Evolutionary conservation across 2,329 filamentous ascomycete genomes (phyloP).

Genomic region (Talaromyces sp.): DNA sequence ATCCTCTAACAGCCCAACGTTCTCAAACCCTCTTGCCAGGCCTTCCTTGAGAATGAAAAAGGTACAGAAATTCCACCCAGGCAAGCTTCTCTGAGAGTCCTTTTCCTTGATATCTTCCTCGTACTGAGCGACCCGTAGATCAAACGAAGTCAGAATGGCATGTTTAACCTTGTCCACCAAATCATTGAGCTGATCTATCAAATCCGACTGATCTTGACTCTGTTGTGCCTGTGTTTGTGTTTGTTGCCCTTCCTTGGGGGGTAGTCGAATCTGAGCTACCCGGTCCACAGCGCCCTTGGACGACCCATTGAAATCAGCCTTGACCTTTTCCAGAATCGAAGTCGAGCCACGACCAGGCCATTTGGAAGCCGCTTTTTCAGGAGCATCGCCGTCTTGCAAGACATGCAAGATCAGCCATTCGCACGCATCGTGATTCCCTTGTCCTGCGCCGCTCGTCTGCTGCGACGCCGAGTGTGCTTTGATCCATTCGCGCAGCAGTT

Average conservation of each 20-base stretch:
- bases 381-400: constrained; percentile 68
- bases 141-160: constrained; percentile 83
- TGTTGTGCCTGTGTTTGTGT: not conserved
- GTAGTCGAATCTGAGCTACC: constrained; percentile 78
- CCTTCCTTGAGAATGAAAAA: constrained; percentile 98
- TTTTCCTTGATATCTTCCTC: constrained; percentile 96
- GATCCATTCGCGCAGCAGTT: constrained; percentile 85
- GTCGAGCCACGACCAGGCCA: constrained; percentile 74
- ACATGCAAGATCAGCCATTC: constrained; percentile 96
- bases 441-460: constrained; percentile 47
- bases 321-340: constrained; percentile 83
- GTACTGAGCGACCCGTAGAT: constrained; percentile 85
- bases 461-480: constrained; percentile 66
- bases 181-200: constrained; percentile 77
- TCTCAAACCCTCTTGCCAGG: constrained; percentile 88
- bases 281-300: constrained; percentile 71
- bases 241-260: constrained; percentile 37
- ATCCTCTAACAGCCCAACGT: constrained; percentile 91
- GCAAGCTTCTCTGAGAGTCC: constrained; percentile 77
- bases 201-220: constrained; percentile 67
- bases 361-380: constrained; percentile 66
- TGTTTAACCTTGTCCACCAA: constrained; percentile 81
- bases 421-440: constrained; percentile 92
- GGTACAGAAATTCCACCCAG: constrained; percentile 98
- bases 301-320: constrained; percentile 80